Conservation (phyloP, 352 stramenopile genomes). For the Pythium dissimile region DNA sequence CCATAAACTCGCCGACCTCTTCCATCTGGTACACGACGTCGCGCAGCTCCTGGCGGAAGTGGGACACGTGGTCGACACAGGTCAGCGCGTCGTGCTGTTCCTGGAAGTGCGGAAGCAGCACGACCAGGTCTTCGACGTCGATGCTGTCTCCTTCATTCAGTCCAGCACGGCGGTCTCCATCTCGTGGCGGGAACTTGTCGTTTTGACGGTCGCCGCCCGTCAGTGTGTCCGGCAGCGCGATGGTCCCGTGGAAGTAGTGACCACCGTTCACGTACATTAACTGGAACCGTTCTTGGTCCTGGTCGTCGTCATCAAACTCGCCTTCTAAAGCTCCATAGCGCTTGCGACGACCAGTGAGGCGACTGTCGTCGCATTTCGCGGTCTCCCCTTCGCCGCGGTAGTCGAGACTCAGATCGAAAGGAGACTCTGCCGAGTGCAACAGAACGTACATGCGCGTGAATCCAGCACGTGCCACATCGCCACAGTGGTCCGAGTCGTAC, state of each 20-base stretch:
- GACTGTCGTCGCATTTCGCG: background rate
- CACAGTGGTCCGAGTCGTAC: constrained; percentile 52
- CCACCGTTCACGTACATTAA: constrained; percentile 52
- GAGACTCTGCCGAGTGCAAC: constrained; percentile 23
- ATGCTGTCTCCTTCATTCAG: background rate
- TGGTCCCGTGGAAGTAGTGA: constrained; percentile 54
- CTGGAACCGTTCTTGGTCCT: constrained; percentile 24
- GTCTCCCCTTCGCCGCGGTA: constrained; percentile 16
- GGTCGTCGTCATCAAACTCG: constrained; percentile 8
- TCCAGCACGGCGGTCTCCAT: constrained; percentile 4
- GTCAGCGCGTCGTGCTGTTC: constrained; percentile 41
- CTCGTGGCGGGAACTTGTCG: constrained; percentile 16
- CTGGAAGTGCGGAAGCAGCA: constrained; percentile 54
- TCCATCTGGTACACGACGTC: constrained; percentile 67
- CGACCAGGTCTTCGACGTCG: constrained; percentile 34
- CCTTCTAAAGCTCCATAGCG: constrained; percentile 7
- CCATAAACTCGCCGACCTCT: constrained; percentile 62
- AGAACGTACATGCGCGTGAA: constrained; percentile 72
- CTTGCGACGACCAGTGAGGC: background rate
- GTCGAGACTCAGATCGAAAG: constrained; percentile 26
- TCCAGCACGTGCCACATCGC: constrained; percentile 42
- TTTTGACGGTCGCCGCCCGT: too few relatives aligned
- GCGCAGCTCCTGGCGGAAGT: constrained; percentile 43
- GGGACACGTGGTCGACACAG: constrained; percentile 33
- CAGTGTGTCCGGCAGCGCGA: constrained; percentile 38